Evolutionary conservation across 2,329 filamentous ascomycete species (phyloP).

Genomic region (Pestalotiopsis sp.): DNA sequence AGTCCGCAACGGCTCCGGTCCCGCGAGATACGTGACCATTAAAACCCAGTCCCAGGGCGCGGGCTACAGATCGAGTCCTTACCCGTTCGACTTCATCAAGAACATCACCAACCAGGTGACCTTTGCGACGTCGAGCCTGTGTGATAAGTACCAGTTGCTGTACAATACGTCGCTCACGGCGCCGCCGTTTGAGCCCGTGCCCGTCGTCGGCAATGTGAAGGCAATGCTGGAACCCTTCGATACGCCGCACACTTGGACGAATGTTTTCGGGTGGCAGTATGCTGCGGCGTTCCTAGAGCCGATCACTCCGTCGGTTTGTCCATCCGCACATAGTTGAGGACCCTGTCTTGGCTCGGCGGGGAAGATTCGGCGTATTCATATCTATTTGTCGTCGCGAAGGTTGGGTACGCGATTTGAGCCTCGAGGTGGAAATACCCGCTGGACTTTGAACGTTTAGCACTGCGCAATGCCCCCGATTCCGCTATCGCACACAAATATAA

Average conservation of each 20-base stretch:
- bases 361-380: not conserved
- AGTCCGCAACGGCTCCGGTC: not conserved
- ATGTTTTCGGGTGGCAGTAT: conserved; percentile 25
- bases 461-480: not conserved
- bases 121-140: conserved; percentile 41
- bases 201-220: conserved; percentile 26
- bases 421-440: not conserved
- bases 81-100: conserved; percentile 44
- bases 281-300: conserved; percentile 28
- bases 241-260: conserved; percentile 15
- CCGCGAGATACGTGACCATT: conserved; percentile 27
- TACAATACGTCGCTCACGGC: conserved; percentile 48
- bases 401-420: not conserved
- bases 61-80: conserved; percentile 23
- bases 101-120: conserved; percentile 59
- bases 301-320: not conserved
- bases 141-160: conserved; percentile 46
- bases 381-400: not conserved
- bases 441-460: not conserved
- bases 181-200: conserved; percentile 26
- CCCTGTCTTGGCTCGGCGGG: not conserved
- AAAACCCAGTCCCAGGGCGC: conserved; percentile 21
- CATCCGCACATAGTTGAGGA: not conserved
- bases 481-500: not conserved
- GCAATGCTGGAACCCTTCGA: conserved; percentile 29